These are phyloP conservation scores for Starmera quercuum DNA, from an alignment of 805 yeast genomes.

Conservation along the genomic window DNA sequence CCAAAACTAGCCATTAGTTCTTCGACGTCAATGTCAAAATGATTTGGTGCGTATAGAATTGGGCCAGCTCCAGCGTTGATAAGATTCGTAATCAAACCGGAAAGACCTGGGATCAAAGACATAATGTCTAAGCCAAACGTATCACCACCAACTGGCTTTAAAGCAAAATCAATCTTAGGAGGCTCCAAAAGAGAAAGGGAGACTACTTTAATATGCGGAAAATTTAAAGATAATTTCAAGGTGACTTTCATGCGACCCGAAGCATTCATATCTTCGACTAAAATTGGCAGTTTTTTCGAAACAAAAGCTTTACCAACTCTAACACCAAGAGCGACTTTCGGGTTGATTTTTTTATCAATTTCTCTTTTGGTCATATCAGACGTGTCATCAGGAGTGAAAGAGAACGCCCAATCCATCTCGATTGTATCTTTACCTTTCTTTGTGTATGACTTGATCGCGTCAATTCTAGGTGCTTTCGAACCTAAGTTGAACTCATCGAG, in stretches of 20 bases:
- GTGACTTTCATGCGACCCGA: conserved; percentile 64
- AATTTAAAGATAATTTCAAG: conserved; percentile 50
- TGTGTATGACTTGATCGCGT: conserved; percentile 65
- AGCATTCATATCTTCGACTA: conserved; percentile 75
- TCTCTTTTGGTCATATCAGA: conserved; percentile 79
- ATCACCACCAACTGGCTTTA: conserved; percentile 86
- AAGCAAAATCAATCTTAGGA: conserved; percentile 68
- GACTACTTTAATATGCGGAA: conserved; percentile 74
- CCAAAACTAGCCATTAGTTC: conserved; percentile 56
- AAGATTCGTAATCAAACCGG: conserved; percentile 60
- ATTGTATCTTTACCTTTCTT: conserved; percentile 57
- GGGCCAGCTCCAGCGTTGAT: conserved; percentile 69
- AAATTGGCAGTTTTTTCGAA: conserved; percentile 66
- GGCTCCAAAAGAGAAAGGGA: conserved; percentile 70
- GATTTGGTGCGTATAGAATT: conserved; percentile 77
- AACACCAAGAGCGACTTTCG: conserved; percentile 75
- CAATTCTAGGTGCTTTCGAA: conserved; percentile 70
- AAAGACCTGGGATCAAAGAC: conserved; percentile 77
- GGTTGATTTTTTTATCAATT: conserved; percentile 61
- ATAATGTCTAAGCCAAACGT: conserved; percentile 80
- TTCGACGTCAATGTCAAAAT: conserved; percentile 67
- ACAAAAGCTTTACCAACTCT: conserved; percentile 76
- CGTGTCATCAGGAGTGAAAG: conserved; percentile 75
- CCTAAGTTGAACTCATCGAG: conserved; percentile 77
- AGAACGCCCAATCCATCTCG: conserved; percentile 82